Evolutionary conservation across 768 basidiomycete species (phyloP), one percentile per base, ranked within the genome.

Genomic region (Trametes sanguinea): DNA sequence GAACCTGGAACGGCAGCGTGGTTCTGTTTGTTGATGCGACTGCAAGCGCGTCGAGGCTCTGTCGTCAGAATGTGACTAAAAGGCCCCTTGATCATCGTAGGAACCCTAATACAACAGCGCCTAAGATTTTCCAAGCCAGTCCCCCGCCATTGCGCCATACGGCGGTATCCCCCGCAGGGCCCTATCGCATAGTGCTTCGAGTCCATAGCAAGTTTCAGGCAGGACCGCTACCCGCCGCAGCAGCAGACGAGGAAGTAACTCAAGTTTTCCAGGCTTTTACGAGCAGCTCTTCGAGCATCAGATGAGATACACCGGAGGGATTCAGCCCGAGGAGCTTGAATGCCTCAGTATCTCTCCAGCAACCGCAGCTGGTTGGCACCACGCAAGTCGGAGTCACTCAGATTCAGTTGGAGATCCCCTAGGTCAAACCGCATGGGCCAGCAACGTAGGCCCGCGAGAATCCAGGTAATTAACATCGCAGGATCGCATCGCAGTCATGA

Each of bases 31-130:
- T 39, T 51, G 57, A 37, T 43, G 29, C 47, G 48, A 42, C 16
- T 35, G 37, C 39, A 57, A 59, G 57, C 57, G 57, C 57, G 48
- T 50, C 48, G 48, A 45, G 57, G 50, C 57, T 56, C 55, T 57
- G 57, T 32, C 57, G 57, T 47, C 57, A 51, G 57, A 52, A 42
- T 37, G 40, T 48, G 50, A 59, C 50, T 39, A 52, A 51, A 44
- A 42, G 17, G 54, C 30, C 48, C 30, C 57, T 52, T 37, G 51
- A 59, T 50, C 42, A 56, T 44, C 35, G 35, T 46, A 46, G 48
- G 44, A 27, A 47, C 22, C 57, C 57, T 30, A 51, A 45, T 39
- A 57, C 10, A 2, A 17, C 9, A 9, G 57, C 57, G 57, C 32
- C 57, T 42, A 51, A 29, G 47, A 51, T 33, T 51, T 47, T 37